phyloP scores from a whole-genome alignment of 306 rosid genomes.

The Sophora flavescens region DNA sequence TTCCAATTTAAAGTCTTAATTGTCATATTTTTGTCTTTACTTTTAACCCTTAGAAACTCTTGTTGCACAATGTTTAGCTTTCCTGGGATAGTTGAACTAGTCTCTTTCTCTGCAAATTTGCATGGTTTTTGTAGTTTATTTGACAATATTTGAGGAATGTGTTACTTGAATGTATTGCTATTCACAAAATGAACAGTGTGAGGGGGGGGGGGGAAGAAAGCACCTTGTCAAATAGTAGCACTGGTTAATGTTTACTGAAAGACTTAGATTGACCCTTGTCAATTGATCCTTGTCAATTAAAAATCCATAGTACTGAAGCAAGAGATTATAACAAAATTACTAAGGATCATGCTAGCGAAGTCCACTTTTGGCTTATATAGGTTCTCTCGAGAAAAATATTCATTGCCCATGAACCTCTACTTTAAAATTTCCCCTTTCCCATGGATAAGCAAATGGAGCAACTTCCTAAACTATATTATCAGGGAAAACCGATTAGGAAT shows the following conservation, averaged over 20 bases:
- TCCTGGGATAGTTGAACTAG: background rate
- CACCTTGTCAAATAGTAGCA: conserved; percentile 1
- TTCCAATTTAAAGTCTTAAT: no score
- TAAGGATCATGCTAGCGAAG: background rate
- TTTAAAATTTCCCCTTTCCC: background rate
- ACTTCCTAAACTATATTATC: background rate
- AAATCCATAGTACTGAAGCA: conserved; percentile 17
- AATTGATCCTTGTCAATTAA: background rate
- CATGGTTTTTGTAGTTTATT: conserved; percentile 3
- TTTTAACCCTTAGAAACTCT: no score
- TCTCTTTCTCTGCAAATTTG: background rate
- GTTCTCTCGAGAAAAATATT: conserved; percentile 4
- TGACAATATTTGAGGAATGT: conserved; percentile 24
- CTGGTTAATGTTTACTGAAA: conserved; percentile 13
- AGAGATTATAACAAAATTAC: conserved; percentile 8
- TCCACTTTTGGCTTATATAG: background rate
- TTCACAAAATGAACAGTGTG: background rate
- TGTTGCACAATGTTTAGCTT: no score
- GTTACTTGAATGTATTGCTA: background rate
- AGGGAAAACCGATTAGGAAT: background rate
- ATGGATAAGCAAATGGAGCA: background rate
- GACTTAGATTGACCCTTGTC: conserved; percentile 1
- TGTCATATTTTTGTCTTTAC: no score
- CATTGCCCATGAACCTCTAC: background rate
- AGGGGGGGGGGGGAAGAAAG: no score